Conservation (phyloP, 2,329 filamentous ascomycete genomes). For the Epichloe scottii region DNA sequence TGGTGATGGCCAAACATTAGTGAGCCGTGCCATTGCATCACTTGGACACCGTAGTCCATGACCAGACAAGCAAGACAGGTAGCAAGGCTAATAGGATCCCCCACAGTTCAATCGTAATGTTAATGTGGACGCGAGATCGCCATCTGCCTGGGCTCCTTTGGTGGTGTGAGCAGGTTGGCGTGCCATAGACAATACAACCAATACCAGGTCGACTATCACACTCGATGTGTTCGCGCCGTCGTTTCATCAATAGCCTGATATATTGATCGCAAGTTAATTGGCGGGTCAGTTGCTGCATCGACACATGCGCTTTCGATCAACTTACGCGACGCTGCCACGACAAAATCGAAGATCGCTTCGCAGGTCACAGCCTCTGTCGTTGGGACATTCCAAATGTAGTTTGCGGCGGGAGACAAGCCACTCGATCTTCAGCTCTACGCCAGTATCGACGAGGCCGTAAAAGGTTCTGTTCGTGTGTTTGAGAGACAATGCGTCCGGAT, state of each 20-base stretch:
- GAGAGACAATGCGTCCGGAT: constrained; percentile 58
- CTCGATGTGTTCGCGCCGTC: constrained; percentile 46
- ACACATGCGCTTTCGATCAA: constrained; percentile 2
- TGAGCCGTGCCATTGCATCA: background rate
- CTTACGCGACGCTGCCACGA: constrained; percentile 44
- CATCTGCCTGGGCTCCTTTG: constrained; percentile 31
- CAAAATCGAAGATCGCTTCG: constrained; percentile 49
- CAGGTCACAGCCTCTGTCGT: constrained; percentile 42
- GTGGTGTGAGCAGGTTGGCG: constrained; percentile 32
- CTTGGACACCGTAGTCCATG: background rate
- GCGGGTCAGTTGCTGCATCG: too few species aligned
- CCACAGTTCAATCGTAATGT: constrained; percentile 35
- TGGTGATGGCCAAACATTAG: background rate
- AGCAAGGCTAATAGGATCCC: constrained; percentile 33
- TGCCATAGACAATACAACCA: constrained; percentile 43
- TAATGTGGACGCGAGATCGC: constrained; percentile 31
- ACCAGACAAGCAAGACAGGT: constrained; percentile 15
- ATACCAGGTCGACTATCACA: constrained; percentile 45
- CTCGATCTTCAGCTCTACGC: constrained; percentile 50
- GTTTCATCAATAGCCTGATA: constrained; percentile 42
- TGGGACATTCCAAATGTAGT: constrained; percentile 54
- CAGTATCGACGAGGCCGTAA: constrained; percentile 52
- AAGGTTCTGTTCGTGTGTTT: constrained; percentile 56
- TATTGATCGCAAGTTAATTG: background rate
- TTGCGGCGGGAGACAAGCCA: constrained; percentile 55